Base-by-base conservation (phyloP, 2,329 filamentous ascomycete species). In the Penicillium glabrum region DNA sequence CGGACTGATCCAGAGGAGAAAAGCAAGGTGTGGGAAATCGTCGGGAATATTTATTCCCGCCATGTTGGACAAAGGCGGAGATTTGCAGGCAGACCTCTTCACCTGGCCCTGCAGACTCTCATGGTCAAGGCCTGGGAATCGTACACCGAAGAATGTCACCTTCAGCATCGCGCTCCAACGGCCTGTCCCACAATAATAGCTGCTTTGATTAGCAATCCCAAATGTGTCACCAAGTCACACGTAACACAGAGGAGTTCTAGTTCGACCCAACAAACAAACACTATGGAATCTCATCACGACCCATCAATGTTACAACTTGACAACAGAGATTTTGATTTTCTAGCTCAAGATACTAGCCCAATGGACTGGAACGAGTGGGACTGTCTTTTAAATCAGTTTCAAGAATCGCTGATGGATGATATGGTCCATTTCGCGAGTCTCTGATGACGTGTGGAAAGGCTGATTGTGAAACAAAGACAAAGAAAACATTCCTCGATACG, bases 41-140 rank as follows among this genome's bases (percentile, higher is more conserved):
- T 83, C 16, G 73, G 77, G 52, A 68, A 75, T 43, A 69, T 78
- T 6, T 82, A 76, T 51, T 65, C 71, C 4, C 72, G 72, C 72
- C 51, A 76, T 79, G 48, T 67, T 74, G 26, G 67, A 7, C 51
- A 61, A 21, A 59, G 66, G 49, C 48, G 55, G 24, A 58, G 59
- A 31, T 56, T 53, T 43, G 46, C 49, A 1, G 58, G 57, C 26
- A 61, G 51, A 5, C 61, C 67, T 46, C 62, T 69, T 24, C 63
- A 67, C 24, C 53, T 59, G 29, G 63, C 68, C 11, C 54, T 71
- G 43, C 62, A 66, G 47, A 63, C 60, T 26, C 46, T 71, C 35
- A 66, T 70, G 29, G 37, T 65, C 44, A 70, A 69, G 47, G 58
- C 69, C 9, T 70, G 69, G 68, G 60, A 52, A 46, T 57, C 59